Base-by-base conservation (phyloP, 306 rosid genomes). In the Cyclanthera cordifolia region DNA sequence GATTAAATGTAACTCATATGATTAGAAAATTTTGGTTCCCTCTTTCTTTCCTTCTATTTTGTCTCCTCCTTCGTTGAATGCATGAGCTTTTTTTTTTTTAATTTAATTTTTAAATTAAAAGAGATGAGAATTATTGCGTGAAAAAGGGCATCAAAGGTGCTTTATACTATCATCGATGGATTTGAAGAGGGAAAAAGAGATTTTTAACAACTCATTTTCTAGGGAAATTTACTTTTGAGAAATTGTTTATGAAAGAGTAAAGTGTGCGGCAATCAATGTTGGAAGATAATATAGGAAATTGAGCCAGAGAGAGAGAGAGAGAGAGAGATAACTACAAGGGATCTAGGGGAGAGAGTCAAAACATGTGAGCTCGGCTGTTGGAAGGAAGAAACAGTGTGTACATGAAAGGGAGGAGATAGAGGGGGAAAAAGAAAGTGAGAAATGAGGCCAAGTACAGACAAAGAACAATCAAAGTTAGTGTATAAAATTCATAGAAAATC, bases 371-470 rank as follows among this genome's bases (percentile, higher is more conserved):
- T 45, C 49, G 12, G 43, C n/a, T 66, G 39, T 66, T 61, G 68
- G 68, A 61, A 39, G 28, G 68, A 37, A 37, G 43, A n/a, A 24
- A 24, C 39, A 24, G 53, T 15, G 21, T 65, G 39, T 66, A 11
- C 46, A 23, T 66, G 54, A 24, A 53, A 23, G 54, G 25, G 39
- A n/a, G 25, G 39, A n/a, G 9, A 34, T 34, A 9, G 17, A 1
- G 14, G 59, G 59, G n/a, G 4, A 19, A 61, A 39, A 61, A 61
- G 68, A 12, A 61, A 50, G 69, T 23, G 69, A 41, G 53, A 64
- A 61, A 61, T 61, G 51, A 64, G 20, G 34, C 24, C 46, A 66
- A 66, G 71, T 66, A 66, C 71, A 66, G 71, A 66, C 71, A 66
- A 46, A 25, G 39, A 66, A 54, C 71, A 66, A 66, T 55, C 43